Conservation (phyloP, 352 stramenopile genomes). For the Phytophthora gonapodyides region DNA sequence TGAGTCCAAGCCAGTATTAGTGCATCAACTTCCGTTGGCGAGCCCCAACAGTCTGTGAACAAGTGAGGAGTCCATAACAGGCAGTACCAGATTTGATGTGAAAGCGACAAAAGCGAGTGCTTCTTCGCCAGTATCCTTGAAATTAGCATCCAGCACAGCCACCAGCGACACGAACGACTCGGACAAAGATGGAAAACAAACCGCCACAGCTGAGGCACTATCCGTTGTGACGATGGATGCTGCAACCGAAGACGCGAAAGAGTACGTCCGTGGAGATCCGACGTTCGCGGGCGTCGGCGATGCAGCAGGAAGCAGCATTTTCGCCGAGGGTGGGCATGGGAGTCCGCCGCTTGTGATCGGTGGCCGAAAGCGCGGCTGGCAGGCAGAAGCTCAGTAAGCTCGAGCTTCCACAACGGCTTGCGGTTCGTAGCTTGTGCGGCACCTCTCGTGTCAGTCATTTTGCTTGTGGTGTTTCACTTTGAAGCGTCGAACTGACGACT, state of each 20-base stretch:
- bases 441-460: slow-evolving; percentile 46
- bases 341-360: slow-evolving; percentile 41
- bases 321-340: slow-evolving; percentile 10
- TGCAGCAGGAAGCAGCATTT: slow-evolving; percentile 16
- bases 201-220: slow-evolving; percentile 10
- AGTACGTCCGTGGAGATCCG: slow-evolving; percentile 40
- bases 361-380: slow-evolving; percentile 43
- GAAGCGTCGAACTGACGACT: slow-evolving; percentile 45
- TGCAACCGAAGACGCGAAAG: slow-evolving; percentile 8
- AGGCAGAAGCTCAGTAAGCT: slow-evolving; percentile 32
- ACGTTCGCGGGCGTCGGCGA: slow-evolving; percentile 8
- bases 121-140: not conserved
- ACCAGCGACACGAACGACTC: not conserved
- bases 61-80: not conserved
- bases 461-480: slow-evolving; percentile 55
- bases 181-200: not conserved
- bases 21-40: not conserved
- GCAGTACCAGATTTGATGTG: not conserved
- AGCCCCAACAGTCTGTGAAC: not conserved
- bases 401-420: slow-evolving; percentile 48
- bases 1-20: not conserved
- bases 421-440: slow-evolving; percentile 45
- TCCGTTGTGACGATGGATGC: slow-evolving; percentile 11
- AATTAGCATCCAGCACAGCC: not conserved
- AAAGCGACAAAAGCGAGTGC: not conserved